Percentiles rank a stretch among this genome's conserved stretches.
Evolutionary conservation across 2,329 filamentous ascomycete species (phyloP).

Genomic region (Cercospora citrullina): DNA sequence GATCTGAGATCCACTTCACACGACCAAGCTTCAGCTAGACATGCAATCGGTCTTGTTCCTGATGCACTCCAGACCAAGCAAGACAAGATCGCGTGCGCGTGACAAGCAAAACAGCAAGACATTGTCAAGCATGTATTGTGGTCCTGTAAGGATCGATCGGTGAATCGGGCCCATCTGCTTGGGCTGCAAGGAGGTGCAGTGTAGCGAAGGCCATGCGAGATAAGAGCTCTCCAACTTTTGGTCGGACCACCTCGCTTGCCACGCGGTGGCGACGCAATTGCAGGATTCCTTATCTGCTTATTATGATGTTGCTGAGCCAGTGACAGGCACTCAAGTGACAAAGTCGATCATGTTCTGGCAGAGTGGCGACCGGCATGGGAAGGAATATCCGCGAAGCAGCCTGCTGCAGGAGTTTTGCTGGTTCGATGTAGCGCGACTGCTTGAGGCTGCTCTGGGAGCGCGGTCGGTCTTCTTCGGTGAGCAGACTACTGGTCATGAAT

Average conservation of each 20-base stretch:
- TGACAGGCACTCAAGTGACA: not conserved
- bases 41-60: not conserved
- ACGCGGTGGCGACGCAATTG: not conserved
- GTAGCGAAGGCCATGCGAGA: not conserved
- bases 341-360: not conserved
- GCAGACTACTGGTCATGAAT: not conserved
- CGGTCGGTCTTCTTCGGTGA: not conserved
- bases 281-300: not conserved
- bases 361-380: not conserved
- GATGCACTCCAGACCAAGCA: not conserved
- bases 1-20: not conserved
- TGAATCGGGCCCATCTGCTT: not conserved
- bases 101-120: not conserved
- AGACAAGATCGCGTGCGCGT: not conserved
- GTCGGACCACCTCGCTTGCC: not conserved
- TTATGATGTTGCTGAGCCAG: not conserved
- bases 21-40: not conserved
- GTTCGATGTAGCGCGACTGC: not conserved
- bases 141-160: not conserved
- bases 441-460: not conserved
- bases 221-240: not conserved
- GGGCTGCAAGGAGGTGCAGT: not conserved
- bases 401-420: not conserved
- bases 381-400: not conserved
- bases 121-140: not conserved